Base-by-base conservation (phyloP, 129 eudicot species). In the Pseudognaphalium luteoalbum region DNA sequence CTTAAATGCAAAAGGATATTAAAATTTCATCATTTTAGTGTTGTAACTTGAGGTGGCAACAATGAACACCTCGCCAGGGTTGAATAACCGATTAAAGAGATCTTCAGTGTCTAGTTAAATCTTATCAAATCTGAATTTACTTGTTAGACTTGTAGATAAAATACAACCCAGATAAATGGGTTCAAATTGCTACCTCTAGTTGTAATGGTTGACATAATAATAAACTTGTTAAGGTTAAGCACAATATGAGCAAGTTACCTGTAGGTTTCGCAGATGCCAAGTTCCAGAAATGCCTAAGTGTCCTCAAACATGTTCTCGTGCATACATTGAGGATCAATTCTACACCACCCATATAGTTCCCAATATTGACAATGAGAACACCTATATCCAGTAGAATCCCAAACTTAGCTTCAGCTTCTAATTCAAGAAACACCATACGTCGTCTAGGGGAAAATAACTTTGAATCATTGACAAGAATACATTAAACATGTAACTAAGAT, bases 211-310 rank as follows among this genome's bases (percentile, higher is more conserved):
- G 21, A 30, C 32, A 51, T 33, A 32, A 19, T 15, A 10, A 28
- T 29, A 39, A 62, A 34, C 54, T 14, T 73, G 12, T 35, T 22
- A 22, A 6, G 37, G 21, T 22, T 57, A 17, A 65, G 28, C 68
- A 59, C 16, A 74, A 33, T 50, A 34, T 57, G 9, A 37, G 30
- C 8, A 52, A 52, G 16, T 68, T 54, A 91, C 97, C 92, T 88
- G 92, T 37, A 91, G 92, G 73, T 91, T 88, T 81, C 92, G 95
- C 29, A 91, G 97, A 78, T 91, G 95, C 97, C 97, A 91, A 83
- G 97, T 86, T 85, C 97, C 97, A 69, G 96, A 83, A 64, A 91
- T 83, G 66, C 92, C 81, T 20, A 91, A 16, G 1, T 95, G 83
- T 88, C 95, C 83, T 88, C 90, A 61, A 91, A 83, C 76, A 80